phyloP scores from a whole-genome alignment of 345 rosid species.

The Pugionium cornutum region DNA sequence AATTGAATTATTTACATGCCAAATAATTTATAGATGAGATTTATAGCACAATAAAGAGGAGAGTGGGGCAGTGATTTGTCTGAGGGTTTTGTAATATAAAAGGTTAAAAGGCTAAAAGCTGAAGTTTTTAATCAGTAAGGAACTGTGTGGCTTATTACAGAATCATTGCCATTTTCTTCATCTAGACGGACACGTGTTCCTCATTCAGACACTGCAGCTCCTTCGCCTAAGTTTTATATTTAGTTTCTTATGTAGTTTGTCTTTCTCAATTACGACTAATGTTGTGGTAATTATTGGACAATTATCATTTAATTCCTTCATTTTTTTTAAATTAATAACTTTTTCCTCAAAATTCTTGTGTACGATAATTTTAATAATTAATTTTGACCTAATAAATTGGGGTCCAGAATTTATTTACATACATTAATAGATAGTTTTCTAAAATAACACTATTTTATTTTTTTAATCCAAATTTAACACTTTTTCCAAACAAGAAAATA shows the following conservation, averaged over 20 bases:
- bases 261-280: neutral
- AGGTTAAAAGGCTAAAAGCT: slow-evolving; percentile 54
- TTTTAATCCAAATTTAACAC: no score
- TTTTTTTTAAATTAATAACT: no score
- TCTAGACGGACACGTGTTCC: slow-evolving; percentile 32
- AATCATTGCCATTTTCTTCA: slow-evolving; percentile 41
- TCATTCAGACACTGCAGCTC: slow-evolving; percentile 29
- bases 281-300: neutral
- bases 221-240: neutral
- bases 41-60: slow-evolving; percentile 36
- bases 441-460: no score
- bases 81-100: slow-evolving; percentile 58
- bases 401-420: no score
- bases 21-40: slow-evolving; percentile 6
- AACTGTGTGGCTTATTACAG: slow-evolving; percentile 40
- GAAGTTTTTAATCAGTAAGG: slow-evolving; percentile 42
- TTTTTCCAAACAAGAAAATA: no score
- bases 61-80: slow-evolving; percentile 49
- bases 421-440: no score
- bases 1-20: no score
- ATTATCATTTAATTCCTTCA: no score
- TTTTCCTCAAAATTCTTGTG: no score
- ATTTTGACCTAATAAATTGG: no score
- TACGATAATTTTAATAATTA: no score
- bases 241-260: neutral